Evolutionary conservation across 2,329 filamentous ascomycete genomes (phyloP).

Genomic region (Ascocoryne sarcoides): DNA sequence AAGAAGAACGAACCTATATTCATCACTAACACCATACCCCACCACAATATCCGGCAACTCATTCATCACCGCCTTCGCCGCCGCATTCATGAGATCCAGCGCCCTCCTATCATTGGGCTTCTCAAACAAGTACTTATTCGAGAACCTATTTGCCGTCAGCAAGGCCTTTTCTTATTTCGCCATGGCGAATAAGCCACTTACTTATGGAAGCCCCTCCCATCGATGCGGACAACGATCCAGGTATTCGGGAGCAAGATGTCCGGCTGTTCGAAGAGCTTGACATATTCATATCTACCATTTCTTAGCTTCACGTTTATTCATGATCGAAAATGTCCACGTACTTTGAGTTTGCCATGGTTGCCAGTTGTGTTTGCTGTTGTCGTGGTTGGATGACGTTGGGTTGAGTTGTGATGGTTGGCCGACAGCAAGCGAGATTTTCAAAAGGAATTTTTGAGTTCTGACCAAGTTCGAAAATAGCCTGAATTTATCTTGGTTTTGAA

Average conservation of each 20-base stretch:
- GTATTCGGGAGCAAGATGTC: constrained; percentile 80
- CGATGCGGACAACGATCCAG: constrained; percentile 90
- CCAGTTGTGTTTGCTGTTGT: background rate
- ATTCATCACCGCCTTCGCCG: constrained; percentile 74
- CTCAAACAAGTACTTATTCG: constrained; percentile 71
- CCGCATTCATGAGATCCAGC: constrained; percentile 87
- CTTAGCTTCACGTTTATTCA: too few relatives aligned
- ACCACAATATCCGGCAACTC: constrained; percentile 79
- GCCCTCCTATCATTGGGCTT: constrained; percentile 91
- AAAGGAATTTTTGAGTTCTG: too few relatives aligned
- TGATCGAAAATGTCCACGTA: constrained; percentile 3
- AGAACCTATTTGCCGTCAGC: constrained; percentile 49
- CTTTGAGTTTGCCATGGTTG: constrained; percentile 27
- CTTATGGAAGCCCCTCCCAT: constrained; percentile 94
- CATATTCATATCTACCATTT: constrained; percentile 74
- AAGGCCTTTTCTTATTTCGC: too few relatives aligned
- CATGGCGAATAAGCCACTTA: too few relatives aligned
- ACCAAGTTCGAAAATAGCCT: too few relatives aligned
- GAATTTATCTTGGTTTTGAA: too few relatives aligned
- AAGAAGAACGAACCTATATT: constrained; percentile 58
- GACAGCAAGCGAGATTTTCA: too few relatives aligned
- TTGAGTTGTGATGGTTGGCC: too few relatives aligned
- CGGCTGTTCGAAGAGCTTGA: constrained; percentile 77
- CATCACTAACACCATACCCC: constrained; percentile 90
- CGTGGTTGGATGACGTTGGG: too few relatives aligned